phyloP scores from a whole-genome alignment of 768 basidiomycete species.

The Lepiota brunneoincarnata region DNA sequence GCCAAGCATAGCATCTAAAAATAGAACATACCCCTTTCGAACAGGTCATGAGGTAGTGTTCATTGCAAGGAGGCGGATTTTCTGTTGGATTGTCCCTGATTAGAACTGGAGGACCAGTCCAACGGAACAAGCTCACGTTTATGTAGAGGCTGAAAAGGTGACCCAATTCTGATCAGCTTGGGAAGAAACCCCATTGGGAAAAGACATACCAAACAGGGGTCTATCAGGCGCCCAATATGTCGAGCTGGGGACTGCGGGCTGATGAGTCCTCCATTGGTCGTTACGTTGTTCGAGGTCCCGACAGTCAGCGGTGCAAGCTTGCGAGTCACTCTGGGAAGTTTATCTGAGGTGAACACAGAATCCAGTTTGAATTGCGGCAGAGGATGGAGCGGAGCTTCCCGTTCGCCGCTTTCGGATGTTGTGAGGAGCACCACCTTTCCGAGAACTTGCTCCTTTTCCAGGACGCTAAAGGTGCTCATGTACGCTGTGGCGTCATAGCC shows the following conservation, averaged over 20 bases:
- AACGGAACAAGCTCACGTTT: slow-evolving; percentile 54
- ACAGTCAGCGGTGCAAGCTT: slow-evolving; percentile 48
- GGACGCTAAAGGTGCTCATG: slow-evolving; percentile 48
- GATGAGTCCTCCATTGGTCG: slow-evolving; percentile 58
- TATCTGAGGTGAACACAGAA: slow-evolving; percentile 43
- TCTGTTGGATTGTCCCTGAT: slow-evolving; percentile 38
- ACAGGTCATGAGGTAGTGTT: slow-evolving; percentile 80
- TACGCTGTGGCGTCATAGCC: slow-evolving; percentile 59
- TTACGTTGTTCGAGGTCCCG: slow-evolving; percentile 38
- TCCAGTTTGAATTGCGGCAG: slow-evolving; percentile 55
- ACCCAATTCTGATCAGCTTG: slow-evolving; percentile 6
- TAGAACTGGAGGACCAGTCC: slow-evolving; percentile 2
- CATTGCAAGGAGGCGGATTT: slow-evolving; percentile 82
- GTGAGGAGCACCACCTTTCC: slow-evolving; percentile 67
- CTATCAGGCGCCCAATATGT: slow-evolving; percentile 45
- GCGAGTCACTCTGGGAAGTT: slow-evolving; percentile 30
- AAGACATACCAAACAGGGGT: slow-evolving; percentile 58
- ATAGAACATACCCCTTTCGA: slow-evolving; percentile 62
- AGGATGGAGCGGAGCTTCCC: slow-evolving; percentile 41
- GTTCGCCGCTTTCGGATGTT: slow-evolving; percentile 35
- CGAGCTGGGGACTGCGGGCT: slow-evolving; percentile 63
- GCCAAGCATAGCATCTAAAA: slow-evolving; percentile 7
- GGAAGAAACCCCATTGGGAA: neutral
- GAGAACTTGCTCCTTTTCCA: slow-evolving; percentile 60
- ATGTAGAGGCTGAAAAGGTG: slow-evolving; percentile 59